Percentiles rank a stretch among this genome's conserved stretches.
phyloP scores from a whole-genome alignment of 176 grass and related monocot species.

The Avena insularis region DNA sequence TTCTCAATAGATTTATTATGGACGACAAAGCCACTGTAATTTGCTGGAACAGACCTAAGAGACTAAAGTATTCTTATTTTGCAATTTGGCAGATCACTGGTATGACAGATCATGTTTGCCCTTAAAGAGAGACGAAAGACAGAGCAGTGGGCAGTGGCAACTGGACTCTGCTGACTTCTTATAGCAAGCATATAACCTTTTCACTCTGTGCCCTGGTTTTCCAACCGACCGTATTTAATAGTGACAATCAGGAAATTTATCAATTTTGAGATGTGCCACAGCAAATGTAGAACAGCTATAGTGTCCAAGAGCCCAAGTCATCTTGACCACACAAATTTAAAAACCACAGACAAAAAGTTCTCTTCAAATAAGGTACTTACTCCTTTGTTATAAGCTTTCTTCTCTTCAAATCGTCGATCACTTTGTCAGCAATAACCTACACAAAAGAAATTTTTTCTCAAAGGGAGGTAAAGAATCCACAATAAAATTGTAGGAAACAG shows the following conservation, averaged over 20 bases:
- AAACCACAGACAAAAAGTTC: constrained; percentile 23
- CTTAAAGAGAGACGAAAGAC: neutral
- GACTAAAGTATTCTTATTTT: neutral
- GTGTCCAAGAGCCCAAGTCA: neutral
- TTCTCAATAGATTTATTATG: neutral
- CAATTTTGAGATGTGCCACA: neutral
- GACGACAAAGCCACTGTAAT: neutral
- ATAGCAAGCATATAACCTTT: neutral
- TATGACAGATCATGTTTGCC: neutral
- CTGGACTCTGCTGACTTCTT: neutral
- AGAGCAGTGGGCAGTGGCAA: neutral
- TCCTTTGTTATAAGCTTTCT: constrained; percentile 86
- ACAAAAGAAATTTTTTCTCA: constrained; percentile 36
- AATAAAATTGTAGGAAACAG: neutral
- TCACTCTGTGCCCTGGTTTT: neutral
- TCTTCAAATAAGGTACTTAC: constrained; percentile 53
- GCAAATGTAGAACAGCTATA: neutral
- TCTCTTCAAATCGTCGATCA: constrained; percentile 69
- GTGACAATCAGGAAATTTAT: neutral
- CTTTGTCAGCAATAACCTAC: constrained; percentile 59
- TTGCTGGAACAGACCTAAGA: neutral
- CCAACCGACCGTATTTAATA: neutral
- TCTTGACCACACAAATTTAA: neutral
- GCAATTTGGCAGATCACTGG: neutral
- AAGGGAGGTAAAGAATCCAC: neutral